These are phyloP conservation scores for Scleromitrula shiraiana DNA, from an alignment of 2,329 filamentous ascomycete genomes.

Conservation along the genomic window DNA sequence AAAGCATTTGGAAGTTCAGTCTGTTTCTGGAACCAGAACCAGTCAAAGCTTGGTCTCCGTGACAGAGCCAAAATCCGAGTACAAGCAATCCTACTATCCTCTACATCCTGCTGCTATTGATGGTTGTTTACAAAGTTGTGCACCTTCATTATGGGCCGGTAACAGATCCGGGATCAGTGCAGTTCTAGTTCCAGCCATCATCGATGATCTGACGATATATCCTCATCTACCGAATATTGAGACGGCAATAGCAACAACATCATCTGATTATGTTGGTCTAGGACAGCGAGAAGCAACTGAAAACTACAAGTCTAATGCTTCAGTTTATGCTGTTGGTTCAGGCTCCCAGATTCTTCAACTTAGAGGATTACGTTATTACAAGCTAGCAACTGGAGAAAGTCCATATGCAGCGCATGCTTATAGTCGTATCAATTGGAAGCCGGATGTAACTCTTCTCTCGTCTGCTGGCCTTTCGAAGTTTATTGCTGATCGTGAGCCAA, in stretches of 20 bases:
- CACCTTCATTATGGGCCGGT: conserved; percentile 17
- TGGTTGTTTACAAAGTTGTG: conserved; percentile 23
- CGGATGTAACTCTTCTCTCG: conserved; percentile 20
- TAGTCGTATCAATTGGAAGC: conserved; percentile 19
- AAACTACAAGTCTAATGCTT: conserved; percentile 4
- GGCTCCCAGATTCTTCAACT: conserved; percentile 18
- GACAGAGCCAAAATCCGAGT: conserved; percentile 8
- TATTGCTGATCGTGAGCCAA: no score
- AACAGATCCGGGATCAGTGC: conserved; percentile 12
- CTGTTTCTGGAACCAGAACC: conserved; percentile 2
- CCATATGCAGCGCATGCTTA: neutral
- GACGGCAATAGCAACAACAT: neutral
- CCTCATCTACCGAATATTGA: conserved; percentile 5
- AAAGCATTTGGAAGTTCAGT: neutral
- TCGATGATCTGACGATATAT: conserved; percentile 22
- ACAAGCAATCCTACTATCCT: conserved; percentile 26
- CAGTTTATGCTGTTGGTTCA: conserved; percentile 14
- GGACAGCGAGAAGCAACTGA: conserved; percentile 8
- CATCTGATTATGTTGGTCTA: conserved; percentile 10
- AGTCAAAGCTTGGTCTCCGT: neutral
- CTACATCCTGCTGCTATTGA: conserved; percentile 31
- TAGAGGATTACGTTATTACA: conserved; percentile 16
- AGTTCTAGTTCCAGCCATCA: conserved; percentile 16
- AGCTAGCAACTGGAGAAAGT: conserved; percentile 4
- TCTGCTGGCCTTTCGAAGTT: no score